Evolutionary conservation across 495 filamentous ascomycete species (phyloP), one percentile per base, ranked within the genome.

Genomic region (Aspergillus diversus): DNA sequence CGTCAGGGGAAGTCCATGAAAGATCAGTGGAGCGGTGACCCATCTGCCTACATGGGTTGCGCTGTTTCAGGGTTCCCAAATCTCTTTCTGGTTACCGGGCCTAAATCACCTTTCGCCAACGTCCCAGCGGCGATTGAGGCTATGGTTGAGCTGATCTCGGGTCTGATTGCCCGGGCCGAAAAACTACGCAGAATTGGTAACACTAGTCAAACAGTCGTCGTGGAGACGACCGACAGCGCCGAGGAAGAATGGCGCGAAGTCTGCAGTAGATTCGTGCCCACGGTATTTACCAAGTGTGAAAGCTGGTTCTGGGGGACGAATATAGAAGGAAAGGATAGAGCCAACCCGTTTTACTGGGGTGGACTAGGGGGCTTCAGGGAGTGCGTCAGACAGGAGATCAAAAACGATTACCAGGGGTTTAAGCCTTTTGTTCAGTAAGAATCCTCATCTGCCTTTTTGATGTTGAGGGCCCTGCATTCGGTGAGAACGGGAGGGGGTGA

Each of bases 191-290:
- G 49, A 33, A 72, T 69, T 13, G 33, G 34, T 5, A 51, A 50
- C 4, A 35, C 3, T 5, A 35, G 12, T 5, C 17, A 33, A 35
- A 59, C 6, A 13, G 55, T 57, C n/a, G 58, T 47, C 63, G 63
- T 83, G 15, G 76, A 84, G 53, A 62, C 77, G n/a, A 79, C 70
- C 7, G 64, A 66, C 43, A 71, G 78, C 58, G 80, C 77, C 5
- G 78, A 81, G 61, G 70, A 77, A 53, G 51, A 60, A n/a, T 86
- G 82, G 82, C 71, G 73, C 39, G 34, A 73, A 51, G 66, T 72
- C 3, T 72, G 74, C 32, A 70, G 73, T 31, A 11, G 77, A 5
- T 68, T 57, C 16, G 70, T 79, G 42, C 70, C 67, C 60, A 80
- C 70, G 33, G 61, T 84, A 12, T 80, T 85, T 48, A 71, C 71